Base-by-base conservation (phyloP, 805 yeast species). In the Trichomonascus vanleenenianus region DNA sequence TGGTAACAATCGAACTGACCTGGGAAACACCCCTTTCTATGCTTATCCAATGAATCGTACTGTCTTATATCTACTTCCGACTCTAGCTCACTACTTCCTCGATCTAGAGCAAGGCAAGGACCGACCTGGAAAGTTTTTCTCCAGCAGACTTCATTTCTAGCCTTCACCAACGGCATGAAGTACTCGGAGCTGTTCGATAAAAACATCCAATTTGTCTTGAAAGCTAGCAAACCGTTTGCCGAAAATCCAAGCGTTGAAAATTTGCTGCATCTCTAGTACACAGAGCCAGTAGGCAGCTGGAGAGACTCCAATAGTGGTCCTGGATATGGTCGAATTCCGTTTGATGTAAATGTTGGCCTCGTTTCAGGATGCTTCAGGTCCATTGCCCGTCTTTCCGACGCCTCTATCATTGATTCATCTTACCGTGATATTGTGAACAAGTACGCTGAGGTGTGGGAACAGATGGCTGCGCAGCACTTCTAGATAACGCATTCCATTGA, bases 361-460 rank as follows among this genome's bases (percentile, higher is more conserved):
- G 41, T 44, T 4, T 44, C 47, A 16, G 47, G 47, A 10, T 44
- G 47, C 22, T 34, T 44, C 7, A 16, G 47, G 18, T 44, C 47
- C 11, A 44, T 44, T 39, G 47, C 43, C n/a, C 39, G 39, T 18
- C 30, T 44, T 6, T 31, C 47, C 2, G 39, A 44, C n/a, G 43
- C 43, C 3, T 39, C 43, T 15, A n/a, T 40, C 14, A 44, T 44
- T 16, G 43, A 40, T 30, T 16, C 16, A 11, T 19, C 31, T 11
- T 44, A 44, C 32, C 14, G 18, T 8, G 40, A 44, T 9, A 30
- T 15, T 16, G 47, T 44, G 3, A 18, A 30, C 10, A 10, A 39
- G 27, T 44, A 39, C 18, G 47, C 47, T 6, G 39, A 39, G 19
- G 47, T 44, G 19, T 44, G 47, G 47, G 47, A 44, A 20, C 39